phyloP scores from a whole-genome alignment of 495 filamentous ascomycete species.

The Hypomontagnella monticulosa region DNA sequence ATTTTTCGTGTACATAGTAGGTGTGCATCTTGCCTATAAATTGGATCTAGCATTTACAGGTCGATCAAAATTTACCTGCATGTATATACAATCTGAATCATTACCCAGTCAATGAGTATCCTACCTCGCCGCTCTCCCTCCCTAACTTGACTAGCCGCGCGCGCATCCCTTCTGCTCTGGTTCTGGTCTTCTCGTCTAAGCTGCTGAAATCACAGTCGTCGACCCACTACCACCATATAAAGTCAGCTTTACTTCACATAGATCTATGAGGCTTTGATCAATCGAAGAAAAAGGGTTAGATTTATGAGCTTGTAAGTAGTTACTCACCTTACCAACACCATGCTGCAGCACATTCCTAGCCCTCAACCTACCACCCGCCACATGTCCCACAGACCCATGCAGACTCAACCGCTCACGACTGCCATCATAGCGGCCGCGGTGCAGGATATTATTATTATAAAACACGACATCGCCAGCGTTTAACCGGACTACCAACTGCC shows the following conservation, averaged over 20 bases:
- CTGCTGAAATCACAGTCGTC: conserved; percentile 62
- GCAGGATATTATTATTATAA: conserved; percentile 89
- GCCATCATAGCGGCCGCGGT: conserved; percentile 75
- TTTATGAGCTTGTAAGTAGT: not conserved
- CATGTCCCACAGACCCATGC: conserved; percentile 81
- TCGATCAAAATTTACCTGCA: not conserved
- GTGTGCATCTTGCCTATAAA: conserved; percentile 8
- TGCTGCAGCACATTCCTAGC: conserved; percentile 88
- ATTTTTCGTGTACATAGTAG: conserved; percentile 37
- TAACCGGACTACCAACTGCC: conserved; percentile 69
- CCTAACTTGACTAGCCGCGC: conserved; percentile 67
- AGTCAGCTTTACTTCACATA: conserved; percentile 15
- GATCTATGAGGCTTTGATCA: not conserved
- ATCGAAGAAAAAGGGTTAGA: not conserved
- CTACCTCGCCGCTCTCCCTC: conserved; percentile 64
- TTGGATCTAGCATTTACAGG: not conserved
- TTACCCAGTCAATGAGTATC: conserved; percentile 59
- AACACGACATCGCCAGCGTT: conserved; percentile 80
- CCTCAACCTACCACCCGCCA: conserved; percentile 60
- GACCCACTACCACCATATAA: conserved; percentile 64
- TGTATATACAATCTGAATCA: not conserved
- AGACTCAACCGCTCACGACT: conserved; percentile 74
- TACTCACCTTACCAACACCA: conserved; percentile 68
- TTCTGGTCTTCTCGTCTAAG: conserved; percentile 45
- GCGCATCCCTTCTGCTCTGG: conserved; percentile 65